Evolutionary conservation across 1,139 yeast species (phyloP), one percentile per base, ranked within the genome.

Genomic region (Candida buenavistaensis): DNA sequence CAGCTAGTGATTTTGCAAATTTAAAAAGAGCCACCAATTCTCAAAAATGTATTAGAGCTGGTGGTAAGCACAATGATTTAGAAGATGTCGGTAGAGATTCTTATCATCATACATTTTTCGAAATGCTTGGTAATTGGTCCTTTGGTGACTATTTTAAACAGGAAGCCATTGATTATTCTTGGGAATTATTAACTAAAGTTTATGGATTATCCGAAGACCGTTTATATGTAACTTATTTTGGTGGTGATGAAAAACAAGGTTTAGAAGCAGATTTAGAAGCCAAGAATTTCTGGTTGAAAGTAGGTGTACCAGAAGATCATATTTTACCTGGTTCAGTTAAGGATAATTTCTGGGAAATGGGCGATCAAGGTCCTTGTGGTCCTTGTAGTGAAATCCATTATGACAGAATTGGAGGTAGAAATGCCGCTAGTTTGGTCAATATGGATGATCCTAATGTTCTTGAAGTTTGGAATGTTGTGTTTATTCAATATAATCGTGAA

Each of bases 311-410:
- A 21, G 96, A 87, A 48, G 92, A 83, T 58, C 97, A 89, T 58
- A 90, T 92, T 50, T 70, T 92, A 48, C 96, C 97, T 15, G 99
- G 98, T 39, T 71, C 81, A 47, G 86, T 82, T 37, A 72, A 81
- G 57, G 99, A 92, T 60, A 92, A 92, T 68, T 92, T 92, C 63
- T 92, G 99, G 99, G 99, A 94, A 71, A 92, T 92, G 99, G 99
- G 99, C 51, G 99, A 94, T 57, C 97, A 90, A 68, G 99, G 99
- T 47, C 99, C 99, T 30, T 92, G 99, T 72, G 99, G 99, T 45
- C 99, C 99, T 33, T 94, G 98, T 68, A 86, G 96, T 13, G 98
- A 92, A 64, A 78, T 92, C 50, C 99, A 92, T 63, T 92, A 88
- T 62, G 99, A 92, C 62, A 81, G 98, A 65, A 88, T 92, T 46